Percentiles rank a stretch among this genome's conserved stretches.
Conservation (phyloP, 2,329 filamentous ascomycete species). For the Talaromyces sp. region DNA sequence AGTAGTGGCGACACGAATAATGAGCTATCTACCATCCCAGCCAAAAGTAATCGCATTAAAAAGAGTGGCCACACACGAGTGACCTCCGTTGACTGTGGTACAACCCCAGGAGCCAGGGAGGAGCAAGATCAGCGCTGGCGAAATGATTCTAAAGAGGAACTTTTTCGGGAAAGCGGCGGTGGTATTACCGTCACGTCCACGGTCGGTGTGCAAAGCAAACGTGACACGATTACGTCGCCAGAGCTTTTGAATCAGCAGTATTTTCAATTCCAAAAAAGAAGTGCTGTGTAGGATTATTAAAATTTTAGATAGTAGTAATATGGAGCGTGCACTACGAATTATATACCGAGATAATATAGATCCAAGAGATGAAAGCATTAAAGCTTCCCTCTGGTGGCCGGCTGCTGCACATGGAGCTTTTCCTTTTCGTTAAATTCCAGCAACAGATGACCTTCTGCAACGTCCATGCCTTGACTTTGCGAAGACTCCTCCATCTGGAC, state of each 20-base stretch:
- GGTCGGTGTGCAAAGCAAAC: neutral
- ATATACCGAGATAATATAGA: neutral
- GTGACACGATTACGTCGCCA: neutral
- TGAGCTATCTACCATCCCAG: too few relatives aligned
- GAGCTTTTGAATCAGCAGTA: neutral
- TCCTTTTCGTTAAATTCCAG: constrained; percentile 43
- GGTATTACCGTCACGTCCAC: constrained; percentile 1
- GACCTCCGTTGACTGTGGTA: too few relatives aligned
- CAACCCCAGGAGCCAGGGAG: too few relatives aligned
- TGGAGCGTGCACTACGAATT: neutral
- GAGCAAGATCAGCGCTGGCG: too few relatives aligned
- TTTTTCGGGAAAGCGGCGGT: neutral
- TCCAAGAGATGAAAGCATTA: neutral
- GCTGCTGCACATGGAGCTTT: constrained; percentile 58
- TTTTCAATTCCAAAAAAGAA: constrained; percentile 1
- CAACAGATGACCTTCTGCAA: constrained; percentile 52
- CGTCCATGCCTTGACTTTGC: constrained; percentile 46
- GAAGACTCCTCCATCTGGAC: constrained; percentile 47
- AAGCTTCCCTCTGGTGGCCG: neutral
- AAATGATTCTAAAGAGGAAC: neutral
- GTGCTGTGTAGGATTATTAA: too few relatives aligned
- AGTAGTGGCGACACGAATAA: too few relatives aligned
- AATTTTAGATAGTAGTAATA: too few relatives aligned
- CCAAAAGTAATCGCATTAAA: too few relatives aligned
- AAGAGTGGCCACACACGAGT: too few relatives aligned